These are phyloP conservation scores for Aphanoascus verrucosus DNA, from an alignment of 2,329 filamentous ascomycete species.

Conservation along the genomic window DNA sequence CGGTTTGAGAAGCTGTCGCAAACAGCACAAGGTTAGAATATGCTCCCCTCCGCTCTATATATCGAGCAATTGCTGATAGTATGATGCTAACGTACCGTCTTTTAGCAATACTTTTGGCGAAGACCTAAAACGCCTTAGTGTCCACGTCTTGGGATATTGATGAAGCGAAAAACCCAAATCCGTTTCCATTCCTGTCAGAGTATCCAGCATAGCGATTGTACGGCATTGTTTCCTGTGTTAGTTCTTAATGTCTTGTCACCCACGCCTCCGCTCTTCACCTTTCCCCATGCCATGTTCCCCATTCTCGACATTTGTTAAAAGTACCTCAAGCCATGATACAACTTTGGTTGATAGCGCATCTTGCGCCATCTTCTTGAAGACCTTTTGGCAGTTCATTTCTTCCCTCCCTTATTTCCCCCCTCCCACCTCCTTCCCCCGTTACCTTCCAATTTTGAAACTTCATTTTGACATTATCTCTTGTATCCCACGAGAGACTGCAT, in stretches of 20 bases:
- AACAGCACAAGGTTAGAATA: constrained; percentile 81
- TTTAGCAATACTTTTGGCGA: constrained; percentile 62
- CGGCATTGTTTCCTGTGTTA: not conserved
- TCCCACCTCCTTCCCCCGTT: no score
- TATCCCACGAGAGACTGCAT: no score
- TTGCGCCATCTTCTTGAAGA: no score
- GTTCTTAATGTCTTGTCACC: not conserved
- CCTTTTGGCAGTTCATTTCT: no score
- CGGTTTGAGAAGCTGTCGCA: constrained; percentile 77
- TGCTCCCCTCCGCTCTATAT: constrained; percentile 1
- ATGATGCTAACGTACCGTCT: constrained; percentile 12
- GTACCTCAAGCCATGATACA: no score
- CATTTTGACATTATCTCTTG: no score
- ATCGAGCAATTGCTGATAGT: constrained; percentile 13
- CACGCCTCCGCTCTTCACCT: not conserved
- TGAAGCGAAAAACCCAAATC: no score
- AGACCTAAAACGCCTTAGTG: constrained; percentile 31
- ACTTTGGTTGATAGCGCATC: no score
- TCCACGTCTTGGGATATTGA: not conserved
- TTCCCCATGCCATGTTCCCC: no score
- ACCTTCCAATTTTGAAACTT: no score
- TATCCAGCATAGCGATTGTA: constrained; percentile 1
- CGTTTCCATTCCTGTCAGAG: not conserved
- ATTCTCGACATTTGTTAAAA: not conserved
- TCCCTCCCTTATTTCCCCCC: no score